A percentile compares a stretch with the other conserved stretches of the same genome.
Evolutionary conservation across 176 grass and related monocot species (phyloP).

Genomic region (Aegilops longissima): DNA sequence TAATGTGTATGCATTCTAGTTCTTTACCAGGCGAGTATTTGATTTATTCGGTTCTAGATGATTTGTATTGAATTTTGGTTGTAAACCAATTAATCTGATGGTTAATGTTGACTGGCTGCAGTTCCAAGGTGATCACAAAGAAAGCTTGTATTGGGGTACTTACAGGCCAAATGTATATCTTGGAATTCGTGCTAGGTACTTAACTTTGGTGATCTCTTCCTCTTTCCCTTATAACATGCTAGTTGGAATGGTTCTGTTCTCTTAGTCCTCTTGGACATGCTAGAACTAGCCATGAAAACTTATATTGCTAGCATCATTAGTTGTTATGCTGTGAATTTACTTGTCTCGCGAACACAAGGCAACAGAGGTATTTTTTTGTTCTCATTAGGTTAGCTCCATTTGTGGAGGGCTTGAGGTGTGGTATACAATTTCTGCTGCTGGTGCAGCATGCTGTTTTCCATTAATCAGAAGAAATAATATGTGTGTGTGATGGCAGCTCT

Average conservation of each 20-base stretch:
- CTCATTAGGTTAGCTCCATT: background rate
- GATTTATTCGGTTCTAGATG: background rate
- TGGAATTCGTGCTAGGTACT: constrained; percentile 88
- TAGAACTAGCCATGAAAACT: constrained; percentile 4
- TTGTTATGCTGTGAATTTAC: background rate
- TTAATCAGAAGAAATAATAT: constrained; percentile 13
- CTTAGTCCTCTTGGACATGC: constrained; percentile 1
- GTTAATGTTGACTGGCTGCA: constrained; percentile 42
- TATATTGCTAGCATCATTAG: background rate
- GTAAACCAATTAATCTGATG: constrained; percentile 29
- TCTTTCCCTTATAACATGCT: constrained; percentile 7
- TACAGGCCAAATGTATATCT: constrained; percentile 93
- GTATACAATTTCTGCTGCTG: background rate
- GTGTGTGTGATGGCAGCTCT: background rate
- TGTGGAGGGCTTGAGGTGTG: background rate
- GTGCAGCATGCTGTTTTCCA: constrained; percentile 4
- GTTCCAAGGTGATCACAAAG: constrained; percentile 88
- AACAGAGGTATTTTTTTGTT: background rate
- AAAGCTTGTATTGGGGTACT: constrained; percentile 96
- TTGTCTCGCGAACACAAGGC: background rate
- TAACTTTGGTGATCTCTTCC: constrained; percentile 3
- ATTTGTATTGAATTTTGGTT: background rate
- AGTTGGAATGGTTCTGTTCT: constrained; percentile 17
- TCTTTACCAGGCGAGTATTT: background rate
- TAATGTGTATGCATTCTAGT: background rate